Evolutionary conservation across 352 stramenopile genomes (phyloP), one percentile per base, ranked within the genome.

Genomic region (Blastocystis sp.): DNA sequence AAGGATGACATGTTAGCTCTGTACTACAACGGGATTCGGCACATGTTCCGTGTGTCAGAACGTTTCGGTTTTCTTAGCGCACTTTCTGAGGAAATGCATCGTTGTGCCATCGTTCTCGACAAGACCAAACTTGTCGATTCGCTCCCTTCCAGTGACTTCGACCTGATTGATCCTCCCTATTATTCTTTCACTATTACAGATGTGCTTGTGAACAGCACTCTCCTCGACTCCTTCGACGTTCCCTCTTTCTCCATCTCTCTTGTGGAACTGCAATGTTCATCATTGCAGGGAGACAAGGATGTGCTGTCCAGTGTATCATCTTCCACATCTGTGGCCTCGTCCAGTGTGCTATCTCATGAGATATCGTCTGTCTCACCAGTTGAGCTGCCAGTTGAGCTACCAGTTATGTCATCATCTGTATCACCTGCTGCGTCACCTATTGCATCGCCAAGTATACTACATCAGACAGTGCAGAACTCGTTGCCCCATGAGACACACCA

Each of bases 41-140:
- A 47, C 9, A n/a, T 62, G 15, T 80, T 59, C 39, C 70, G 45
- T 37, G 20, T 80, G 13, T 59, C 47, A 9, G 70, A 80, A 47
- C 70, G 70, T 9, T 80, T 80, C 37, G 70, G 70, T 3, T 80
- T 80, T 15, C 7, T 80, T 13, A 80, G 45, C 29, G 70, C 70
- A 15, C 55, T 80, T 37, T 43, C 34, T 6, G 54, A 59, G n/a
- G 47, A 80, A 63, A 39, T 64, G 70, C 47, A 37, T 7, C 1
- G 4, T 5, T 80, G 70, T 41, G 70, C 34, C 3, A 29, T 80
- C 1, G n/a, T n/a, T 34, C 11, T 80, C 6, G 70, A 80, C 55
- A 47, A n/a, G 13, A 50, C 70, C 2, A 59, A 80, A 41, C 37
- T 64, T 5, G 15, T n/a, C 13, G 55, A 80, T 3, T 13, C 13